Conservation (phyloP, 2,329 filamentous ascomycete species). For the Microdochium trichocladiopsis region DNA sequence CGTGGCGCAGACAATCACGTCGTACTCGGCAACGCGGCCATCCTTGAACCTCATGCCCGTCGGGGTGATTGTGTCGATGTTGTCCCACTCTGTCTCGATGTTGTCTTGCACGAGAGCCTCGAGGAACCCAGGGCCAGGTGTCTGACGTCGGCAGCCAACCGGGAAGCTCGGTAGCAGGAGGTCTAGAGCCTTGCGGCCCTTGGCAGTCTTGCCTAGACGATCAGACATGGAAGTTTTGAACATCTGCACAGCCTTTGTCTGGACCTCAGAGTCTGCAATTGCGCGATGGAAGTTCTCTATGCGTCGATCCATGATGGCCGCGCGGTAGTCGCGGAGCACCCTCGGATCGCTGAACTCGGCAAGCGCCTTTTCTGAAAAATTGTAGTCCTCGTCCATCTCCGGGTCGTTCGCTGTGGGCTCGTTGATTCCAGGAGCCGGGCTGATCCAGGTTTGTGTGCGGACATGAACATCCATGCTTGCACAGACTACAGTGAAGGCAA, state of each 20-base stretch:
- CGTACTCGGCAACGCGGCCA: not conserved
- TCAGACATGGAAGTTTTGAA: conserved; percentile 24
- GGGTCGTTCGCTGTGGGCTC: not conserved
- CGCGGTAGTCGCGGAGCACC: conserved; percentile 28
- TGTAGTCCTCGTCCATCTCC: not conserved
- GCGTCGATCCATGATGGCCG: conserved; percentile 2
- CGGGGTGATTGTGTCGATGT: not conserved
- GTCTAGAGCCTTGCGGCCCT: conserved; percentile 20
- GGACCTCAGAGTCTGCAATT: conserved; percentile 25
- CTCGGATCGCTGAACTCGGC: conserved; percentile 40
- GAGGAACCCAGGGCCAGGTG: conserved; percentile 16
- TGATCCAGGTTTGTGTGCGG: conserved; percentile 13
- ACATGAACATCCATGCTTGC: conserved; percentile 3
- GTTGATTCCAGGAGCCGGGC: not conserved
- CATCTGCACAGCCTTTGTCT: not conserved
- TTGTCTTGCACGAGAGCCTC: conserved; percentile 12
- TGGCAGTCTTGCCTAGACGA: conserved; percentile 26
- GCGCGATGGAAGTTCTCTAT: conserved; percentile 25
- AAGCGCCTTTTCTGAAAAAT: conserved; percentile 24
- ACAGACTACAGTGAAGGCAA: not conserved
- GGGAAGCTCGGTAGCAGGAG: conserved; percentile 28
- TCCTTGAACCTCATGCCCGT: not conserved
- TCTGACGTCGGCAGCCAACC: conserved; percentile 14
- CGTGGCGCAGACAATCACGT: not conserved
- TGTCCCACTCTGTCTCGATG: conserved; percentile 1